These are phyloP conservation scores for Lepiota venenata DNA, from an alignment of 768 basidiomycete species.

Conservation along the genomic window DNA sequence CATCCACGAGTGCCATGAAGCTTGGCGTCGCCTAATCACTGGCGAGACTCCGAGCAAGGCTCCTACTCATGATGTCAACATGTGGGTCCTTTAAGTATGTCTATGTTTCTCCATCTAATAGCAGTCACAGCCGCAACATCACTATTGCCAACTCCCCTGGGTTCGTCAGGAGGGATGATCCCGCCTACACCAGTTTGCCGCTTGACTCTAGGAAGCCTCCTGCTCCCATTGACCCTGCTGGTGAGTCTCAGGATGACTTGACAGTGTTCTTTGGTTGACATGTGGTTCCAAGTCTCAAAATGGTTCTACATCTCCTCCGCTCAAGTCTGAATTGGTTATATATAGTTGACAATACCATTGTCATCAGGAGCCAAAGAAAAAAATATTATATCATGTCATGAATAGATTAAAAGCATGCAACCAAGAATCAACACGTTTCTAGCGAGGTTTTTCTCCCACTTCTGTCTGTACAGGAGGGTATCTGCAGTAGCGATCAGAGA, in stretches of 20 bases:
- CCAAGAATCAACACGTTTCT: neutral
- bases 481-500: constrained; percentile 86
- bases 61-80: constrained; percentile 70
- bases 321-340: constrained; percentile 48
- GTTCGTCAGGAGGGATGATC: constrained; percentile 59
- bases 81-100: constrained; percentile 50
- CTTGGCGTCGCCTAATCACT: constrained; percentile 90
- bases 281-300: constrained; percentile 60
- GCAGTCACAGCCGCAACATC: constrained; percentile 65
- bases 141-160: constrained; percentile 75
- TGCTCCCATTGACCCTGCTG: constrained; percentile 86
- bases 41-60: constrained; percentile 80
- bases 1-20: constrained; percentile 98
- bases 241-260: constrained; percentile 41
- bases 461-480: constrained; percentile 77
- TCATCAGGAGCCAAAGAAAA: constrained; percentile 11
- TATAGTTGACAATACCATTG: constrained; percentile 13
- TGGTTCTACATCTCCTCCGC: constrained; percentile 96
- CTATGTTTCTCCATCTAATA: constrained; percentile 3
- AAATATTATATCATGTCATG: constrained; percentile 1
- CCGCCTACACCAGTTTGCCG: constrained; percentile 63
- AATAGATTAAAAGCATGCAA: constrained; percentile 10
- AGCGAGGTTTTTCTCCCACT: constrained; percentile 16
- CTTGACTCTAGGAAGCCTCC: constrained; percentile 79
- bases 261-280: neutral